Conservation (phyloP, 768 basidiomycete species). For the Suillus subalutaceus region DNA sequence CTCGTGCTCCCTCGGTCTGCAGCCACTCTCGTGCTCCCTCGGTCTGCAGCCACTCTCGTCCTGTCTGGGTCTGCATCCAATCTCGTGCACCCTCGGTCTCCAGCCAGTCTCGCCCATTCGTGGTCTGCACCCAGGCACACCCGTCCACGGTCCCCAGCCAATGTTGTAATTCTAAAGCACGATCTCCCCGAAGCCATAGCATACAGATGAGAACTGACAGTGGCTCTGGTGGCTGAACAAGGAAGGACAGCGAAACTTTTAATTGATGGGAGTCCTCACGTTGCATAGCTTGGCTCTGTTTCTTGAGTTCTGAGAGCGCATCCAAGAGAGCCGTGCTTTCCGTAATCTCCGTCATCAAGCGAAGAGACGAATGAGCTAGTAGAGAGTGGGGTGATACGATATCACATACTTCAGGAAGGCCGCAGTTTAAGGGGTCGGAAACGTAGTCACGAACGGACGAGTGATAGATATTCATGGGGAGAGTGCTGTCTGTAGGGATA, state of each 20-base stretch:
- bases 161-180: not conserved
- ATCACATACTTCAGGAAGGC: not conserved
- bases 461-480: not conserved
- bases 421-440: not conserved
- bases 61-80: not conserved
- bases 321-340: not conserved
- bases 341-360: not conserved
- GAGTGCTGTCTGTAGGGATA: not conserved
- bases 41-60: not conserved
- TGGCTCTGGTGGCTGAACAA: not conserved
- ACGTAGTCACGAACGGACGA: not conserved
- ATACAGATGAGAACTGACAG: not conserved
- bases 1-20: not conserved
- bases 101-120: not conserved
- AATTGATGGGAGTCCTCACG: not conserved
- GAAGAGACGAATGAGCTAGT: not conserved
- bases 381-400: not conserved
- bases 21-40: not conserved
- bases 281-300: not conserved
- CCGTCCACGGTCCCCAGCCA: not conserved
- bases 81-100: not conserved
- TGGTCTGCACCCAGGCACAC: not conserved
- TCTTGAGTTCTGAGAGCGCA: not conserved
- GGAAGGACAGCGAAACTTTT: not conserved
- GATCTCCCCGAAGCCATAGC: not conserved